A percentile compares a stretch with the other conserved stretches of the same genome.
These are phyloP conservation scores for Pholiota molesta DNA, from an alignment of 768 basidiomycete genomes.

Conservation along the genomic window DNA sequence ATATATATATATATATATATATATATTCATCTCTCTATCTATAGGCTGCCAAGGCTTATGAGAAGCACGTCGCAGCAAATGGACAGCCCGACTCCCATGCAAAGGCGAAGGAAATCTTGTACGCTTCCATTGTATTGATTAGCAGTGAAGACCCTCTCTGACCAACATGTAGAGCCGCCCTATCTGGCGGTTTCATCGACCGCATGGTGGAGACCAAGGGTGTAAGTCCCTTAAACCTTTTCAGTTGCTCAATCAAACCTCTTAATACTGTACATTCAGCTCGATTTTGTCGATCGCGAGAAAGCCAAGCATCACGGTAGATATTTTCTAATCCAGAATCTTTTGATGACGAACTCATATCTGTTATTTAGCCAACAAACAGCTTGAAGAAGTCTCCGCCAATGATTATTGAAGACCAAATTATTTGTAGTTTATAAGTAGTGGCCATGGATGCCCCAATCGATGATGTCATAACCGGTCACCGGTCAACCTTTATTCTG, in stretches of 20 bases:
- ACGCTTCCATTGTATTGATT: slow-evolving; percentile 11
- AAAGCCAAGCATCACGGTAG: slow-evolving; percentile 27
- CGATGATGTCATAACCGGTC: too few species aligned
- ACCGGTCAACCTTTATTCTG: too few species aligned
- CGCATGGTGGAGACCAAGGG: slow-evolving; percentile 58
- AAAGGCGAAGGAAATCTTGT: slow-evolving; percentile 61
- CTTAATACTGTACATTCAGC: slow-evolving; percentile 10
- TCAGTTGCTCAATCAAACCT: background rate
- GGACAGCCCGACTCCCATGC: slow-evolving; percentile 55
- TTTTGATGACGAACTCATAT: background rate
- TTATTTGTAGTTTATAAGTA: background rate
- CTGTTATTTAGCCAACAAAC: slow-evolving; percentile 3
- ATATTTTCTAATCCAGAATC: background rate
- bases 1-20: background rate
- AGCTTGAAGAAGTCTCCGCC: slow-evolving; percentile 1
- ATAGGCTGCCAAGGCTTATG: slow-evolving; percentile 66
- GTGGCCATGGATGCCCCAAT: background rate
- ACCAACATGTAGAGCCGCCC: slow-evolving; percentile 44
- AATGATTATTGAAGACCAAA: background rate
- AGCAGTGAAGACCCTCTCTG: background rate
- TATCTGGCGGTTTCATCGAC: slow-evolving; percentile 56
- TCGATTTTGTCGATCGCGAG: slow-evolving; percentile 26
- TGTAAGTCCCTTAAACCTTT: slow-evolving; percentile 23
- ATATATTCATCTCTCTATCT: background rate
- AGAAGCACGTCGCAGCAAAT: slow-evolving; percentile 50